Percentiles rank a stretch among this genome's conserved stretches.
Evolutionary conservation across 139 green algal genomes (phyloP).

Genomic region (Haematococcus sp.): DNA sequence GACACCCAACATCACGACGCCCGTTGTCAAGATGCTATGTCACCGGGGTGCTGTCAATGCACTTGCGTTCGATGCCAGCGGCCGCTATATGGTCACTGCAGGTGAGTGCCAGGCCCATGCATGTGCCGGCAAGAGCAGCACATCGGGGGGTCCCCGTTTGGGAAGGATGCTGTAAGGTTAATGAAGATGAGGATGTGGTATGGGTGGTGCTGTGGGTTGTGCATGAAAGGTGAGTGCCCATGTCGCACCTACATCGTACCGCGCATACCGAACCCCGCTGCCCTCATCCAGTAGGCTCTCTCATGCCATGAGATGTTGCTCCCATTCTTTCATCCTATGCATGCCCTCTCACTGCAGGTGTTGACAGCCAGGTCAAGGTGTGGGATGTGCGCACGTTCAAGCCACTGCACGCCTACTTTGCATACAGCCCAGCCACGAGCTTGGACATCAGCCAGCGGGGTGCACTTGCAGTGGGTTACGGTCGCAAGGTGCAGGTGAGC

Average conservation of each 20-base stretch:
- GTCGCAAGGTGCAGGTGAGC: conserved; percentile 66
- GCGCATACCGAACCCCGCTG: too few relatives aligned
- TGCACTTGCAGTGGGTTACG: conserved; percentile 83
- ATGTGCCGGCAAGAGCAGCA: too few relatives aligned
- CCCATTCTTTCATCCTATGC: background rate
- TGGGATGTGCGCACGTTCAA: conserved; percentile 92
- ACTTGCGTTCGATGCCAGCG: conserved; percentile 73
- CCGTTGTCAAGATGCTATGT: conserved; percentile 90
- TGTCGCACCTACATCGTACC: too few relatives aligned
- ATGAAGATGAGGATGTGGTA: too few relatives aligned
- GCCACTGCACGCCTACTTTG: conserved; percentile 89
- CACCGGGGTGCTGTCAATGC: conserved; percentile 79
- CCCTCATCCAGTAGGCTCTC: too few relatives aligned
- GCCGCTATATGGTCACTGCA: conserved; percentile 84
- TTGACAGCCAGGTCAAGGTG: conserved; percentile 77
- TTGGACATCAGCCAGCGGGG: conserved; percentile 92
- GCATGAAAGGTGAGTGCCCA: too few relatives aligned
- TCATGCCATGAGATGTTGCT: too few relatives aligned
- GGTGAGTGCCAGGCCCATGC: conserved; percentile 24
- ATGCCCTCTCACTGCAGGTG: conserved; percentile 81
- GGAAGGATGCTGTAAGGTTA: too few relatives aligned
- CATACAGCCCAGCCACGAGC: conserved; percentile 57
- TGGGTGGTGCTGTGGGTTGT: too few relatives aligned
- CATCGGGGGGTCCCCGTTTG: too few relatives aligned
- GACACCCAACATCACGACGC: conserved; percentile 88